Percentiles rank a stretch among this genome's conserved stretches.
phyloP scores from a whole-genome alignment of 805 yeast genomes.

The Cyberlindnera mrakii region DNA sequence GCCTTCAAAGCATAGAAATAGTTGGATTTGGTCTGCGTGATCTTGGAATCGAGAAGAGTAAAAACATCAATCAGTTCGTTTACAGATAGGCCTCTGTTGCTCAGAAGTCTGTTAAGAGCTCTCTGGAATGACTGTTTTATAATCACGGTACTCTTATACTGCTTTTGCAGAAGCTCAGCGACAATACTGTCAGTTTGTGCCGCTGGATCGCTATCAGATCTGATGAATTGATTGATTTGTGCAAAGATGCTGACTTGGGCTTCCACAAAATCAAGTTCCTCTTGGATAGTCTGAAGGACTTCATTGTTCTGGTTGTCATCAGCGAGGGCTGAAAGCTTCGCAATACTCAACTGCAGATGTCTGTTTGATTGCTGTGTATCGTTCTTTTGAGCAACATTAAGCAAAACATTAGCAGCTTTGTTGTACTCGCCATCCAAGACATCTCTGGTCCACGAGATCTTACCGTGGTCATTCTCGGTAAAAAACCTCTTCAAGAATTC shows the following conservation, averaged over 20 bases:
- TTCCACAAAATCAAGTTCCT: constrained; percentile 40
- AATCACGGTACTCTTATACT: constrained; percentile 17
- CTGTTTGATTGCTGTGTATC: constrained; percentile 41
- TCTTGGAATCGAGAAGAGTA: constrained; percentile 36
- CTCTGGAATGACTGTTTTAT: constrained; percentile 21
- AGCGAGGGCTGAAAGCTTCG: constrained; percentile 54
- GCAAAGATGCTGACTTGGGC: constrained; percentile 38
- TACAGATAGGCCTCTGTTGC: constrained; percentile 34
- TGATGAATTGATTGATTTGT: constrained; percentile 24
- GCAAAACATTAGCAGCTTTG: constrained; percentile 44
- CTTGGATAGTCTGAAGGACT: constrained; percentile 40
- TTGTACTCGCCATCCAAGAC: constrained; percentile 44
- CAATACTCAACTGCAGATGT: constrained; percentile 58
- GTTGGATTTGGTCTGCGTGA: constrained; percentile 23
- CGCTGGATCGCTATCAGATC: constrained; percentile 25
- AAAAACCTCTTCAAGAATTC: constrained; percentile 48
- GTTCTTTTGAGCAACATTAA: constrained; percentile 32
- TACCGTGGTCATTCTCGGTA: constrained; percentile 37
- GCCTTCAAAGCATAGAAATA: constrained; percentile 46
- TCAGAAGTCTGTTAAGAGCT: constrained; percentile 27
- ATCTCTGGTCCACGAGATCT: constrained; percentile 69
- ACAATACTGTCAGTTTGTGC: constrained; percentile 21
- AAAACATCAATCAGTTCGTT: constrained; percentile 46
- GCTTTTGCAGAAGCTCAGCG: constrained; percentile 17
- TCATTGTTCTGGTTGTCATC: constrained; percentile 19